Conservation (phyloP, 768 basidiomycete genomes). For the Sporobolomyces phaffii region DNA sequence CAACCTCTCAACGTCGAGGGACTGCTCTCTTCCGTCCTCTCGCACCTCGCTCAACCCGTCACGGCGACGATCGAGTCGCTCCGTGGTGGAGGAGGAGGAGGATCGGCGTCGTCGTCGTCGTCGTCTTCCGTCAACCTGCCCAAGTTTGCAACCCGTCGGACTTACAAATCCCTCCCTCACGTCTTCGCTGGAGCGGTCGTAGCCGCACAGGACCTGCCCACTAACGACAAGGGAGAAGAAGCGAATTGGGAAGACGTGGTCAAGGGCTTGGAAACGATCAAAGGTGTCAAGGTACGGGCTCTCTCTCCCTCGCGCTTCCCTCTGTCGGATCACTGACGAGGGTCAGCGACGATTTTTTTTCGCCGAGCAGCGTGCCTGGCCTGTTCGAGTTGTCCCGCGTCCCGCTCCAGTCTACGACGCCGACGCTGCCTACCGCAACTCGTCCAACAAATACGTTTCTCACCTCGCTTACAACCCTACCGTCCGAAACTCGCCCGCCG, state of each 20-base stretch:
- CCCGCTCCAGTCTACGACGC: neutral
- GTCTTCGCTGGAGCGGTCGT: conserved; percentile 11
- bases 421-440: neutral
- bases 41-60: conserved; percentile 7
- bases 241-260: conserved; percentile 14
- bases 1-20: conserved; percentile 3
- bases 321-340: neutral
- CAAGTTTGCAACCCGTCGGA: neutral
- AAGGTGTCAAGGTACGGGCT: conserved; percentile 11
- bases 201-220: neutral
- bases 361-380: conserved; percentile 11
- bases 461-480: conserved; percentile 36
- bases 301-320: neutral
- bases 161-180: neutral
- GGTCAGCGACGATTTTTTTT: neutral
- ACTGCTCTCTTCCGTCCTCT: conserved; percentile 6
- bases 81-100: neutral
- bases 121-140: neutral
- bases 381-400: conserved; percentile 6
- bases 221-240: neutral
- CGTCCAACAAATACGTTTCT: neutral
- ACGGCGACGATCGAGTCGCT: conserved; percentile 5
- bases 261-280: conserved; percentile 7
- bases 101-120: neutral
- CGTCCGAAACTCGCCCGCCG: neutral